A percentile compares a stretch with the other conserved stretches of the same genome.
phyloP scores from a whole-genome alignment of 345 rosid genomes.

The Atalantia buxifolia region DNA sequence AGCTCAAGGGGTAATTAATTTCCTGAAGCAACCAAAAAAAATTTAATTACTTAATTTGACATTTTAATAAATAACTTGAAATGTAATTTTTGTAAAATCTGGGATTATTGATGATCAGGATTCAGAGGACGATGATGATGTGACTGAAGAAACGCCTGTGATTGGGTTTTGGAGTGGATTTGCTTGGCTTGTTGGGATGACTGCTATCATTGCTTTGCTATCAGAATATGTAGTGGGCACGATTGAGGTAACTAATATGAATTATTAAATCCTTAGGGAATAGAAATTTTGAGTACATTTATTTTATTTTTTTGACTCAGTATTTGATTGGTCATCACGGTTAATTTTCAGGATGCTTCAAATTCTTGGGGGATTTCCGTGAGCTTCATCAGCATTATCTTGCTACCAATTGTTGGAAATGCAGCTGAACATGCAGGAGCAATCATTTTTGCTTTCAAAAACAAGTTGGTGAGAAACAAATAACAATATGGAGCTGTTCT shows the following conservation, averaged over 20 bases:
- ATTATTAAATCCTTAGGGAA: slow-evolving; percentile 19
- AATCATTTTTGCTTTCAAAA: slow-evolving; percentile 84
- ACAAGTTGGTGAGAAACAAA: slow-evolving; percentile 59
- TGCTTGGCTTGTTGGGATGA: slow-evolving; percentile 84
- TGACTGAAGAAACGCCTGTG: slow-evolving; percentile 50
- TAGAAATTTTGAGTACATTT: neutral
- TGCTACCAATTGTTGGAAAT: slow-evolving; percentile 91
- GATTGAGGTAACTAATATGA: slow-evolving; percentile 40
- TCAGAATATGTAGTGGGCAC: slow-evolving; percentile 83
- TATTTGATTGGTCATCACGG: neutral
- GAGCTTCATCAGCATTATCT: slow-evolving; percentile 80
- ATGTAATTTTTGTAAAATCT: neutral
- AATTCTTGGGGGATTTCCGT: slow-evolving; percentile 87
- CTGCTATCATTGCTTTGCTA: slow-evolving; percentile 60
- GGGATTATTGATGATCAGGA: slow-evolving; percentile 32
- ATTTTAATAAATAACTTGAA: neutral
- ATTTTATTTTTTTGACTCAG: neutral
- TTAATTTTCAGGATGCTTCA: slow-evolving; percentile 56
- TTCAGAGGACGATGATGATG: slow-evolving; percentile 37
- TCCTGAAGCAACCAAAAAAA: neutral
- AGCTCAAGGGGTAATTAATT: slow-evolving; percentile 41
- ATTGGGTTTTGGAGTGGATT: slow-evolving; percentile 85
- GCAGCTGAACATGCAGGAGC: slow-evolving; percentile 98
- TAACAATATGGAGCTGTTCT: neutral
- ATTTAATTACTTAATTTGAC: neutral